These are phyloP conservation scores for Aspergillus sojae DNA, from an alignment of 2,329 filamentous ascomycete genomes.

Conservation along the genomic window DNA sequence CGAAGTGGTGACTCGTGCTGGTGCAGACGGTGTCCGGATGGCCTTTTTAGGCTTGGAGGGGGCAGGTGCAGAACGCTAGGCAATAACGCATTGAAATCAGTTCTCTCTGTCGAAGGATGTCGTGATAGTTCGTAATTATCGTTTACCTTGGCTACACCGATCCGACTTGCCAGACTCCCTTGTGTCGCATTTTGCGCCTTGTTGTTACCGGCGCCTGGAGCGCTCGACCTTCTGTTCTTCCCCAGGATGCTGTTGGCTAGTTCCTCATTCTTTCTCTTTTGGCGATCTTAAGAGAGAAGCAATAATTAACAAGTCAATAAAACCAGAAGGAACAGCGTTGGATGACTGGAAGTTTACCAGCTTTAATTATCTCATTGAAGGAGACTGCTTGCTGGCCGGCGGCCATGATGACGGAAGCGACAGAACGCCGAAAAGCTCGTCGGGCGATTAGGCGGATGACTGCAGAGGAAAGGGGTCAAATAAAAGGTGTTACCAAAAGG, in stretches of 20 bases:
- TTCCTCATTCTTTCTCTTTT: slow-evolving; percentile 58
- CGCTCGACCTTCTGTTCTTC: slow-evolving; percentile 53
- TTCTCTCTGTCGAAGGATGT: slow-evolving; percentile 6
- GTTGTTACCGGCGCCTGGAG: slow-evolving; percentile 45
- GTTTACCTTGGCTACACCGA: slow-evolving; percentile 60
- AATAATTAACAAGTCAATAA: slow-evolving; percentile 3
- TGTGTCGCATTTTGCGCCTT: slow-evolving; percentile 47
- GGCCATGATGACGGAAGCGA: slow-evolving; percentile 34
- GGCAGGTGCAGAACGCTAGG: slow-evolving; percentile 45
- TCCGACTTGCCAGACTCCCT: slow-evolving; percentile 59
- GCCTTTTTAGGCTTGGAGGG: slow-evolving; percentile 41
- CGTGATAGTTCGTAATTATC: background rate
- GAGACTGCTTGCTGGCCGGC: slow-evolving; percentile 42
- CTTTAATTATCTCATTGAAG: slow-evolving; percentile 56
- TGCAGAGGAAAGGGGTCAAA: background rate
- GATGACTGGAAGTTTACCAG: slow-evolving; percentile 41
- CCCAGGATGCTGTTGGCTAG: slow-evolving; percentile 64
- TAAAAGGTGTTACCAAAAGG: background rate
- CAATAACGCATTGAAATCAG: slow-evolving; percentile 2
- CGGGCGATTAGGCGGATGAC: background rate
- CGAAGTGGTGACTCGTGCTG: slow-evolving; percentile 21
- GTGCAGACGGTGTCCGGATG: slow-evolving; percentile 35
- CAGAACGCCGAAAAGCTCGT: background rate
- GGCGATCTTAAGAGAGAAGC: slow-evolving; percentile 46
- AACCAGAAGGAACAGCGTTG: background rate